A percentile compares a stretch with the other conserved stretches of the same genome.
phyloP scores from a whole-genome alignment of 257 asterid species.

The Salvia hispanica region DNA sequence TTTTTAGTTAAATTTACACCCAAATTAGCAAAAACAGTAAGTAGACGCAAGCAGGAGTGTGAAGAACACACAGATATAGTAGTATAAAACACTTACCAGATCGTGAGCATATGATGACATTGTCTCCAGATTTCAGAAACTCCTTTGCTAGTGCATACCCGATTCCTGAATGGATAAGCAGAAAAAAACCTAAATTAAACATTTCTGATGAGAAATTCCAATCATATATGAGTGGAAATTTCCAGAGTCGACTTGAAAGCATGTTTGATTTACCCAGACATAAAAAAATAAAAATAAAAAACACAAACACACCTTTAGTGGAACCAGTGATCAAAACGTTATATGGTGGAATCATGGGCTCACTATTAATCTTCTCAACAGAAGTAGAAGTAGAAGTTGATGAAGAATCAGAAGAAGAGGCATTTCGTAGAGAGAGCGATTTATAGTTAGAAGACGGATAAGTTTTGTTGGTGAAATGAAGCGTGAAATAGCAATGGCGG shows the following conservation, averaged over 20 bases:
- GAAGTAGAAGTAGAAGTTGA: conserved; percentile 24
- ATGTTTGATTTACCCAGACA: conserved; percentile 1
- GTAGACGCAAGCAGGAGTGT: conserved; percentile 5
- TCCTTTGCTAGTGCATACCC: conserved; percentile 95
- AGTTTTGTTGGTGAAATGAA: conserved; percentile 25
- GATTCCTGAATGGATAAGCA: conserved; percentile 60
- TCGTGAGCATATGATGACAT: conserved; percentile 88
- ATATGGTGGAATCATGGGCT: conserved; percentile 78
- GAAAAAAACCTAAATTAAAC: background rate
- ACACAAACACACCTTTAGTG: conserved; percentile 55
- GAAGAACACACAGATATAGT: background rate
- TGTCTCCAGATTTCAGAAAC: conserved; percentile 87
- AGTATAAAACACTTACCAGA: conserved; percentile 50
- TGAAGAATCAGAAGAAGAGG: conserved; percentile 18
- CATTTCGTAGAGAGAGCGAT: conserved; percentile 14
- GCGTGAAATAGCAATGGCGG: conserved; percentile 20
- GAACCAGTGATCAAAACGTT: conserved; percentile 88
- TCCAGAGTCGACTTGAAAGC: background rate
- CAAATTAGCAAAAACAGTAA: background rate
- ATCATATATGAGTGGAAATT: background rate
- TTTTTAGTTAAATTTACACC: background rate
- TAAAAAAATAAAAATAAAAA: background rate
- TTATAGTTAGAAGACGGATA: conserved; percentile 6
- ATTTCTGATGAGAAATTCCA: background rate
- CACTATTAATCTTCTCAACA: conserved; percentile 26